Conservation (phyloP, 2,329 filamentous ascomycete genomes). For the Aspergillus pseudonomiae region DNA sequence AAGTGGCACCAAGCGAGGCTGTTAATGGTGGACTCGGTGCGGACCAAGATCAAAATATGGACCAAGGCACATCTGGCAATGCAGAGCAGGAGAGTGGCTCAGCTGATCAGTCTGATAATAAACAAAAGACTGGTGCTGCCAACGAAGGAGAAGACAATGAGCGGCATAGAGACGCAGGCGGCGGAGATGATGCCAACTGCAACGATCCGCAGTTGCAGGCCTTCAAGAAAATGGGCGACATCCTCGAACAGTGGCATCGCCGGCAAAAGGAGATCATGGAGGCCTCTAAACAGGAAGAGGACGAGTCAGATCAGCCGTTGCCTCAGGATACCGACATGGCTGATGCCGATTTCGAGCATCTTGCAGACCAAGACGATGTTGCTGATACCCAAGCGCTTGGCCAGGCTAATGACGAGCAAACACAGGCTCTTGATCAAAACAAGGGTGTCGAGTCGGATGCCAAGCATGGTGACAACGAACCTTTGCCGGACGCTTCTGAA, state of each 20-base stretch:
- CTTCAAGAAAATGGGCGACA: conserved; percentile 93
- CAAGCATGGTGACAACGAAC: conserved; percentile 56
- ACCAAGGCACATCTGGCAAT: conserved; percentile 51
- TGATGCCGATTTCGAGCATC: conserved; percentile 87
- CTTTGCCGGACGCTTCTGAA: conserved; percentile 58
- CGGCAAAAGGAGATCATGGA: conserved; percentile 81
- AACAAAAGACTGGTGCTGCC: conserved; percentile 46
- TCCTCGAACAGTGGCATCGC: conserved; percentile 88
- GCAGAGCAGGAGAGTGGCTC: conserved; percentile 47
- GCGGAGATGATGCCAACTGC: conserved; percentile 37
- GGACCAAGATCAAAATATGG: conserved; percentile 45
- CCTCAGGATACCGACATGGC: conserved; percentile 70
- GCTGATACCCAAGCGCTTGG: conserved; percentile 93
- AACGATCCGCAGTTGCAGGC: conserved; percentile 62
- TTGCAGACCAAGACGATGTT: conserved; percentile 78
- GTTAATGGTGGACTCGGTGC: conserved; percentile 42
- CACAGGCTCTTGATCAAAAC: conserved; percentile 79
- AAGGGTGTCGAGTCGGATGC: conserved; percentile 79
- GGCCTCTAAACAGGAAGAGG: conserved; percentile 56
- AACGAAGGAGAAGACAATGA: conserved; percentile 45
- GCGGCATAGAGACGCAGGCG: conserved; percentile 40
- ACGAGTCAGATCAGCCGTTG: conserved; percentile 52
- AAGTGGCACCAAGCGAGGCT: conserved; percentile 51
- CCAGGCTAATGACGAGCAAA: conserved; percentile 83
- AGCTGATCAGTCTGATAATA: conserved; percentile 50